A percentile compares a stretch with the other conserved stretches of the same genome.
Evolutionary conservation across 208 protist genomes (phyloP).

Genomic region (Trypanosoma boissoni): DNA sequence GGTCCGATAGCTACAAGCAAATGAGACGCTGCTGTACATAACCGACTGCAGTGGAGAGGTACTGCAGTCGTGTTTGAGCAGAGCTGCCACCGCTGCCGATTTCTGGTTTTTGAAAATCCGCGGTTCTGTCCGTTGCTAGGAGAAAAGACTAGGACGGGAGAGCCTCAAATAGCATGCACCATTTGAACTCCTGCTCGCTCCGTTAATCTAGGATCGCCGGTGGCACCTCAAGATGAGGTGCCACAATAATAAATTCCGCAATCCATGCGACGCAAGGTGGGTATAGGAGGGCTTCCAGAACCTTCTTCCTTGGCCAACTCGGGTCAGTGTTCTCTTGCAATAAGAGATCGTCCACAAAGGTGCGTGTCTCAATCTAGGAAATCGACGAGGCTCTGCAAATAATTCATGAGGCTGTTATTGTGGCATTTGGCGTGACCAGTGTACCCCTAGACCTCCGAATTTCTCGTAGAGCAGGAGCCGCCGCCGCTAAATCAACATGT

Average conservation of each 20-base stretch:
- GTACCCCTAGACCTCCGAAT: background rate
- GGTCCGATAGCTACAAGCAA: constrained; percentile 5
- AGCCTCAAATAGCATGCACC: background rate
- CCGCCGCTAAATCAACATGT: background rate
- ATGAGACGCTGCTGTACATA: background rate
- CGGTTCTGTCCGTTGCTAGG: background rate
- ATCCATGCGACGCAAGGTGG: background rate
- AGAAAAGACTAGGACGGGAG: background rate
- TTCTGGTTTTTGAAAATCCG: background rate
- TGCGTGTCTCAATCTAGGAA: background rate
- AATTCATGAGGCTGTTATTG: background rate
- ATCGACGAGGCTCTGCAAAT: background rate
- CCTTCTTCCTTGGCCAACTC: background rate
- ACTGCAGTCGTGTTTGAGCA: background rate
- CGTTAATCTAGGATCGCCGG: background rate
- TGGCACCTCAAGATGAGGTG: background rate
- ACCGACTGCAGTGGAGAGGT: background rate
- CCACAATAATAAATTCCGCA: background rate
- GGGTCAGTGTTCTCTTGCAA: background rate
- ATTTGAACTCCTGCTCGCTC: background rate
- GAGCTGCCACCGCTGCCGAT: background rate
- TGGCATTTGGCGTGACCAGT: background rate
- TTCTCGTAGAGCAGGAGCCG: background rate
- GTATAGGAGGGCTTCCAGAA: background rate
- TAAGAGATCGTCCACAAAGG: constrained; percentile 9